Percentiles rank a stretch among this genome's conserved stretches.
phyloP scores from a whole-genome alignment of 768 basidiomycete genomes.

The Boletus speciosus region DNA sequence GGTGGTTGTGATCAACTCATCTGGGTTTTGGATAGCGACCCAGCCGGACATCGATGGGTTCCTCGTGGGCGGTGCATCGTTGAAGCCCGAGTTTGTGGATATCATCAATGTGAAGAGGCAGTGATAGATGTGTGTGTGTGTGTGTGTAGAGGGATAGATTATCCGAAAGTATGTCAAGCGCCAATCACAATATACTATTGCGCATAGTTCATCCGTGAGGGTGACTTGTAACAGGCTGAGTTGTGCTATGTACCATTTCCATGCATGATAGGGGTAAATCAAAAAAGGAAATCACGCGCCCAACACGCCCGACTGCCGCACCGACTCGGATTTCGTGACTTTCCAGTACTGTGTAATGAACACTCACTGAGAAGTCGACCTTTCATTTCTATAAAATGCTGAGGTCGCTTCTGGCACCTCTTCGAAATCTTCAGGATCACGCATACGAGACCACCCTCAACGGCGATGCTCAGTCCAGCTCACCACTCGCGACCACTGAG shows the following conservation, averaged over 20 bases:
- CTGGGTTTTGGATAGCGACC: constrained; percentile 42
- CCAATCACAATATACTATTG: not conserved
- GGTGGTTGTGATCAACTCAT: not conserved
- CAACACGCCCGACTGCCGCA: not conserved
- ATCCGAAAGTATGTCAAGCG: not conserved
- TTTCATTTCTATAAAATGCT: constrained; percentile 40
- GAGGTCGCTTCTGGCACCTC: constrained; percentile 55
- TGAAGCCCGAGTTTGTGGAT: constrained; percentile 95
- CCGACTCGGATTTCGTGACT: not conserved
- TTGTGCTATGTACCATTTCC: no score
- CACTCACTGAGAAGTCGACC: not conserved
- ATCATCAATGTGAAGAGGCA: constrained; percentile 72
- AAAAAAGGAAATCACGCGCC: not conserved
- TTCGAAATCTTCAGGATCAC: constrained; percentile 55
- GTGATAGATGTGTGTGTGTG: constrained; percentile 5
- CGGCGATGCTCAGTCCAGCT: constrained; percentile 25
- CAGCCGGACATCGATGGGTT: constrained; percentile 93
- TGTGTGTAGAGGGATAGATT: not conserved
- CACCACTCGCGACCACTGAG: not conserved
- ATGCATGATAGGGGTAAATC: not conserved
- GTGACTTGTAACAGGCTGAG: not conserved
- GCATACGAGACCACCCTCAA: constrained; percentile 22
- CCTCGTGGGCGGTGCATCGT: constrained; percentile 95
- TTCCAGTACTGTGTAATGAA: not conserved
- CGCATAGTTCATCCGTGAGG: not conserved